Evolutionary conservation across 2,329 filamentous ascomycete species (phyloP), one percentile per base, ranked within the genome.

Genomic region (Epicoccum nigrum): DNA sequence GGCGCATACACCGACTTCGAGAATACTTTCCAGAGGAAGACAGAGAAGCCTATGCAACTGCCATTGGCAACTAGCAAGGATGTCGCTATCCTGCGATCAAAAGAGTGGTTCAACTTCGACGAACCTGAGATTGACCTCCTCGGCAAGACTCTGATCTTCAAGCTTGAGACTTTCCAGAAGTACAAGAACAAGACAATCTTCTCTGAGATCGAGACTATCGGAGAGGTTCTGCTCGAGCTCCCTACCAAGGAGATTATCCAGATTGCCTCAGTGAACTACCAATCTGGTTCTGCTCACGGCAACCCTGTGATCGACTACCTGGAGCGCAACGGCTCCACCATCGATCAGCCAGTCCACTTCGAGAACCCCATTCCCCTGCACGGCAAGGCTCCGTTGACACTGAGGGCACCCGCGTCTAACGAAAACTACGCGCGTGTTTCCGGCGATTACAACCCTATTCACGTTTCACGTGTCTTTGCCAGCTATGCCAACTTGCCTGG

Each of bases 1-100:
- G 94, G 94, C 49, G 82, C 83, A 23, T 99, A 99, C 78, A 89
- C 84, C 48, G 95, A 99, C 74, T 99, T 86, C 65, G 89, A 97
- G 78, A 99, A 96, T 78, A 99, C 95, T 6, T 99, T 99, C 86
- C 92, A 97, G 78, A 89, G 94, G 72, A 97, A 97, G 83, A 85
- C 87, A 6, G 94, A 99, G 79, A 96, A 90, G 1, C 92, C 93
- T 1, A 94, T 97, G 82, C 90, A 99, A 76, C 81, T 99, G 21
- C 89, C 96, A 69, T 83, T 99, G 40, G 86, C 82, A 12, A 92
- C 91, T 3, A 87, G 84, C 70, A 96, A 94, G 78, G 95, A 99
- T 65, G 87, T 99, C 32, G 93, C 94, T 38, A 88, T 99, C 17
- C 83, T 99, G 41, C 89, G 89, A 67, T 97, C 93, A 19, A 99